phyloP scores from a whole-genome alignment of 2,329 filamentous ascomycete species.

The Exophiala viscosa region DNA sequence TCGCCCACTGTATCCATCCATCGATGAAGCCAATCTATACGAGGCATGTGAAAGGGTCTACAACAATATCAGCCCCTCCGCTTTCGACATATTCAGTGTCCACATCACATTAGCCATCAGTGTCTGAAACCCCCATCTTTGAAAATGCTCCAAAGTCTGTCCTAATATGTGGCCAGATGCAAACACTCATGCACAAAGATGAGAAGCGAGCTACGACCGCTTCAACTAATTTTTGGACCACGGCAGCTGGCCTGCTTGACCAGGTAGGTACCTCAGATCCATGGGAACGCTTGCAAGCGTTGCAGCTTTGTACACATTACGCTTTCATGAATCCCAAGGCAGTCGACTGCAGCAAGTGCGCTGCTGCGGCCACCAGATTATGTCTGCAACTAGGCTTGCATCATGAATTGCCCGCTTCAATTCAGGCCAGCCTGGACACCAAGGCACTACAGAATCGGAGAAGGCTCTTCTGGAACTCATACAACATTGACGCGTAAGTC shows the following conservation, averaged over 20 bases:
- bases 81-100: constrained; percentile 10
- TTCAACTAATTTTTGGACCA: constrained; percentile 11
- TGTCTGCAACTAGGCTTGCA: constrained; percentile 10
- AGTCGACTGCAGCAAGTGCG: constrained; percentile 9
- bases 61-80: neutral
- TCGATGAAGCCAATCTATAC: constrained; percentile 12
- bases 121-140: neutral
- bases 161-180: constrained; percentile 2
- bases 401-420: constrained; percentile 3
- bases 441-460: constrained; percentile 3
- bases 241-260: constrained; percentile 3
- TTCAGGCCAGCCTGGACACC: neutral
- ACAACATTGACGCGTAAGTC: constrained; percentile 10
- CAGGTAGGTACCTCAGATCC: constrained; percentile 1
- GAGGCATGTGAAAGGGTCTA: constrained; percentile 9
- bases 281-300: constrained; percentile 11
- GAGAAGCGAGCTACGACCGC: constrained; percentile 13
- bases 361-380: constrained; percentile 10
- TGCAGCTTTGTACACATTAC: constrained; percentile 17
- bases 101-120: constrained; percentile 16
- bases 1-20: constrained; percentile 11
- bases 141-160: neutral
- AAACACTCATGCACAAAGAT: constrained; percentile 12
- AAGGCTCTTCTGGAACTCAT: constrained; percentile 17
- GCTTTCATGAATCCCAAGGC: constrained; percentile 14